Evolutionary conservation across 2,329 filamentous ascomycete genomes (phyloP), one percentile per base, ranked within the genome.

Genomic region (Teratosphaeria nubilosa): DNA sequence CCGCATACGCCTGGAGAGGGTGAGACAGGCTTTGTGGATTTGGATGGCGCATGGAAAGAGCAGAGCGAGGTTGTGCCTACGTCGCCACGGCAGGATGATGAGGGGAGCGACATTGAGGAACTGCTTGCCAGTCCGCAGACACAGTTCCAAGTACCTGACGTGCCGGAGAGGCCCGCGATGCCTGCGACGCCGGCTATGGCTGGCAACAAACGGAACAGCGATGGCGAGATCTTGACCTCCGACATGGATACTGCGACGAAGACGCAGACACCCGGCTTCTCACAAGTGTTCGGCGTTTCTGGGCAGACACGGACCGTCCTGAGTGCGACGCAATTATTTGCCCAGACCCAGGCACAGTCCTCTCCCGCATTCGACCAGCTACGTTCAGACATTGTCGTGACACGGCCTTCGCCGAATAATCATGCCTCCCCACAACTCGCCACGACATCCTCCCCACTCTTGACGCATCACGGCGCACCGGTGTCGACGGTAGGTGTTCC

Each of bases 351-450:
- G 60, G 74, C 73, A 24, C 69, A 69, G 20, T 78, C 77, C 0
- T 78, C 77, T 25, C 76, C 76, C 20, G 62, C 70, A 3, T 63
- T 69, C 20, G 72, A 72, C 57, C 32, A 55, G 32, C 63, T 65
- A 3, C 68, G 64, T n/a, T 77, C 76, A 16, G 76, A 79, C 61
- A 70, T 74, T 1, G 65, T 77, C 20, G 71, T 75, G 56, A 73
- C 74, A 37, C 73, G 76, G 22, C 77, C 76, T 2, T 78, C 76
- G 20, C 77, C 77, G 5, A 75, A 76, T 56, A 70, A 76, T 56
- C 62, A 61, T 66, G 53, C 59, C 34, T 64, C 75, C 9, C 76
- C 75, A 51, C 73, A 75, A 6, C 61, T 67, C 2, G 63, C 65
- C 32, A 64, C 71, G 32, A 64, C 71, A 41, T 76, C 76, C 9